Percentiles rank a stretch among this genome's conserved stretches.
These are phyloP conservation scores for Aristolochia fimbriata DNA, from an alignment of 164 flowering plant genomes.

Conservation along the genomic window DNA sequence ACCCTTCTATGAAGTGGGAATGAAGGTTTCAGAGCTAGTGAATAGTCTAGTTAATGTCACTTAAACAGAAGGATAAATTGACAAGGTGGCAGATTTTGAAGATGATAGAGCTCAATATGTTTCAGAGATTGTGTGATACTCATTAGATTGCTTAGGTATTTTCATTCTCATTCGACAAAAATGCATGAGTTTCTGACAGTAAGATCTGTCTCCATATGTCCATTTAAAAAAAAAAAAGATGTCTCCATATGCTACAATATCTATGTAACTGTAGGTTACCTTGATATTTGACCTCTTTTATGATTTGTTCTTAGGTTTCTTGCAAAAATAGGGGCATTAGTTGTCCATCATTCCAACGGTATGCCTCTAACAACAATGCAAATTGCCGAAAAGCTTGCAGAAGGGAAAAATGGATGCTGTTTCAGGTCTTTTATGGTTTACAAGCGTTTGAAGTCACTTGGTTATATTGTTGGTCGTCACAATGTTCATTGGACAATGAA, in stretches of 20 bases:
- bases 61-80: too few relatives aligned
- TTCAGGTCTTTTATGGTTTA: conserved; percentile 72
- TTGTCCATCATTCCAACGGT: conserved; percentile 30
- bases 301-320: conserved; percentile 12
- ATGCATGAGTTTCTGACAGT: background rate
- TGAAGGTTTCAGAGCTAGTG: too few relatives aligned
- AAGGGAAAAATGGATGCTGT: conserved; percentile 35
- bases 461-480: conserved; percentile 66
- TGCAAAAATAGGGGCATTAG: conserved; percentile 63
- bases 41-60: too few relatives aligned
- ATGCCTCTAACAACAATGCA: conserved; percentile 25
- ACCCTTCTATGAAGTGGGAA: too few relatives aligned
- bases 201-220: too few relatives aligned
- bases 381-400: conserved; percentile 38
- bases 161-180: background rate
- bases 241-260: too few relatives aligned
- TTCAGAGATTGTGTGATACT: too few relatives aligned
- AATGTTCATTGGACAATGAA: conserved; percentile 56
- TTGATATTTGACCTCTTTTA: background rate
- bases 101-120: too few relatives aligned
- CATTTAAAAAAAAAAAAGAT: too few relatives aligned
- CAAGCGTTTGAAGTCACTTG: conserved; percentile 65
- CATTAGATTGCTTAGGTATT: background rate
- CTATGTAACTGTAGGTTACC: too few relatives aligned
- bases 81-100: too few relatives aligned